phyloP scores from a whole-genome alignment of 2,329 filamentous ascomycete genomes.

The Botrytis squamosa region DNA sequence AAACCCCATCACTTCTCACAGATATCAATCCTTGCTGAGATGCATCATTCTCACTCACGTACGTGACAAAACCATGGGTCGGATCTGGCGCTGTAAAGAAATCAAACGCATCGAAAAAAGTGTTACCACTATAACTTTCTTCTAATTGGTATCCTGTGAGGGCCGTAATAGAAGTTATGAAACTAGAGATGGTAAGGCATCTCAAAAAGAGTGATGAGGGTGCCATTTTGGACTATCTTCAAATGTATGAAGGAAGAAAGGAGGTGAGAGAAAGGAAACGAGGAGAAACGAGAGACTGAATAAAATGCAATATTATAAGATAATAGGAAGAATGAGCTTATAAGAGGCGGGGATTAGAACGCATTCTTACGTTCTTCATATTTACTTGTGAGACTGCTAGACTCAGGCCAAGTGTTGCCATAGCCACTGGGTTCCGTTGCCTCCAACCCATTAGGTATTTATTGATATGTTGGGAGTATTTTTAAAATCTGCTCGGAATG shows the following conservation, averaged over 20 bases:
- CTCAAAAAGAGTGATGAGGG: slow-evolving; percentile 18
- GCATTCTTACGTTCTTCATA: slow-evolving; percentile 11
- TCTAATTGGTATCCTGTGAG: neutral
- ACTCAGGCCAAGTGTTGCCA: neutral
- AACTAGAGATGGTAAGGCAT: slow-evolving; percentile 11
- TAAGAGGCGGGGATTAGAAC: neutral
- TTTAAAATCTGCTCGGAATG: neutral
- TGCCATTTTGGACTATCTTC: slow-evolving; percentile 2
- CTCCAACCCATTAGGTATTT: neutral
- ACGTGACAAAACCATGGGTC: slow-evolving; percentile 30
- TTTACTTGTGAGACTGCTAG: neutral
- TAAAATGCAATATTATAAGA: neutral
- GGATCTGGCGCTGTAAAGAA: slow-evolving; percentile 16
- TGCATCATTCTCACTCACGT: slow-evolving; percentile 12
- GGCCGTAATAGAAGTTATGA: neutral
- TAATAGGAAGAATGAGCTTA: neutral
- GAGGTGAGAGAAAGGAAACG: neutral
- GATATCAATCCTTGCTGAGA: slow-evolving; percentile 13
- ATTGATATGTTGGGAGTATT: neutral
- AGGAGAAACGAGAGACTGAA: slow-evolving; percentile 8
- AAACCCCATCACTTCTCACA: slow-evolving; percentile 49
- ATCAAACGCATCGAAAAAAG: neutral
- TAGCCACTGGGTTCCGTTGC: neutral
- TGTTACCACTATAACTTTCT: neutral
- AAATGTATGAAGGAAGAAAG: neutral